phyloP scores from a whole-genome alignment of 768 basidiomycete species.

The Mrakia frigida region DNA sequence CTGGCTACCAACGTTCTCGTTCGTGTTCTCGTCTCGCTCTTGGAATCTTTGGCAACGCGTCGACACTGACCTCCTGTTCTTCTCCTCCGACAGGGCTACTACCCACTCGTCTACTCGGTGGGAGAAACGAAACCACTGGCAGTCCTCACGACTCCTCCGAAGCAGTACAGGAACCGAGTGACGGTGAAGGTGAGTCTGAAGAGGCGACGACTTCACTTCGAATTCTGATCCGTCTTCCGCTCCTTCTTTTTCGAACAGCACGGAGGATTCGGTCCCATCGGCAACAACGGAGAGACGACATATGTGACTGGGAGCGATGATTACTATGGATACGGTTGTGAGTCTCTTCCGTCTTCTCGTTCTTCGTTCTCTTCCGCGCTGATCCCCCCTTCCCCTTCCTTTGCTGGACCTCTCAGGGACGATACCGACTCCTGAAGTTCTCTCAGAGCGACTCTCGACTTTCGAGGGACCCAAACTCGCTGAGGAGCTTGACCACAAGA shows the following conservation, averaged over 20 bases:
- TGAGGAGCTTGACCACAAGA: neutral
- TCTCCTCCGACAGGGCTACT: neutral
- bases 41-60: neutral
- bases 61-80: neutral
- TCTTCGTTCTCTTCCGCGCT: too few relatives aligned
- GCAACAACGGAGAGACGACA: neutral
- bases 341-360: too few relatives aligned
- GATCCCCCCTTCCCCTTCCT: too few relatives aligned
- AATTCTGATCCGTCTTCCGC: too few relatives aligned
- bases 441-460: neutral
- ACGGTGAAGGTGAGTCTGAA: neutral
- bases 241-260: neutral
- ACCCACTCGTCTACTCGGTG: constrained; percentile 5
- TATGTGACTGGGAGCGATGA: neutral
- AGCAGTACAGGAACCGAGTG: constrained; percentile 9
- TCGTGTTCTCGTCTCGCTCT: neutral
- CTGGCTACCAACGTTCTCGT: constrained; percentile 11
- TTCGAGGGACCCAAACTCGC: neutral
- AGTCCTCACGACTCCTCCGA: neutral
- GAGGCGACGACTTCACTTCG: too few relatives aligned
- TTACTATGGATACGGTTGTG: constrained; percentile 7
- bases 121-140: neutral
- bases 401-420: neutral
- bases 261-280: neutral
- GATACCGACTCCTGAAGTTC: neutral